Base-by-base conservation (phyloP, 1,284 basidiomycete species). In the Microbotryum violaceum region DNA sequence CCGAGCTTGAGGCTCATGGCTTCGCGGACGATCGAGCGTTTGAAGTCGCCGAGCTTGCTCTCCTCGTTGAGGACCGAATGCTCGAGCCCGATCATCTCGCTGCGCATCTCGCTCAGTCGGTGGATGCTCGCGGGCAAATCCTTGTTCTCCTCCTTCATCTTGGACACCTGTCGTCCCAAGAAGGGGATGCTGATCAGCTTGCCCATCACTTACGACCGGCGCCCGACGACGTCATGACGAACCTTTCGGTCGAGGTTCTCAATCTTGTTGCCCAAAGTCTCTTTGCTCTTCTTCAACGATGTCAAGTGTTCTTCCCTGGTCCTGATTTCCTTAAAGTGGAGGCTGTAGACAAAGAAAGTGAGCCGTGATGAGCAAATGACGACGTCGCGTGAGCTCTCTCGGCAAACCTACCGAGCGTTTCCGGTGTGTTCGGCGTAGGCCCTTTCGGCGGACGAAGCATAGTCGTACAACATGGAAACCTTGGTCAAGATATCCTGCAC, bases 111-210 rank as follows among this genome's bases (percentile, higher is more conserved):
- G 4, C 58, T 50, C 44, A 74, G 58, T n/a, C 66, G 58, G 42
- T 64, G 61, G 8, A 49, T 58, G 27, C 66, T 62, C 0, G 49
- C 61, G 4, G 71, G 68, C 6, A 72, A 55, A 45, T 74, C 65
- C 55, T 73, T 73, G 60, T 73, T 67, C 54, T 74, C 73, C 46
- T 70, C 68, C 58, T 70, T 73, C 71, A 72, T 74, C 60, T 72
- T 72, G 14, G 67, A 63, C 1, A 73, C 67, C 67, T 72, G 57
- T 48, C 55, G 21, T 44, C 12, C 27, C 1, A 44, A 14, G 33
- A 37, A 18, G 31, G 29, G 18, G n/a, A 10, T 3, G 42, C 14
- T n/a, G 14, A 56, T 57, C 23, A 8, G 6, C 23, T 14, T 8
- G 33, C 14, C 7, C 20, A 4, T 37, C 47, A n/a, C 25, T 4